Evolutionary conservation across 2,329 filamentous ascomycete genomes (phyloP).

Genomic region (Penicillium sp.): DNA sequence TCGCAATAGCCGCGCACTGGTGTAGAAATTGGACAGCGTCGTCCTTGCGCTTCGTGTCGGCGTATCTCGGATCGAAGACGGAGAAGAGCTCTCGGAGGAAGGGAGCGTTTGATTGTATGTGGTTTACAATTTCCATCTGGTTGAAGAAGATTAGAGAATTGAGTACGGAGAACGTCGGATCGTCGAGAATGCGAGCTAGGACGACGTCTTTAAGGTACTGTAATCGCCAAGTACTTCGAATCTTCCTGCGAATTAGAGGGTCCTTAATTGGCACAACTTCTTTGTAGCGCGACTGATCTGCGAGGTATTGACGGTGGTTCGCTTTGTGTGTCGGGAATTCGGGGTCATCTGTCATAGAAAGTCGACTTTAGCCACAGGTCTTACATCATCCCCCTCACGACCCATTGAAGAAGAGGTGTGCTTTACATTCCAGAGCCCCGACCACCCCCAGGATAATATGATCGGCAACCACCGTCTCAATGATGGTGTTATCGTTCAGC

Average conservation of each 20-base stretch:
- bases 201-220: constrained; percentile 99
- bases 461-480: constrained; percentile 90
- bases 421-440: constrained; percentile 81
- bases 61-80: constrained; percentile 71
- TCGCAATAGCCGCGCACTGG: constrained; percentile 90
- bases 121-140: constrained; percentile 95
- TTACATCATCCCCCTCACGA: neutral
- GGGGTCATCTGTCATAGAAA: constrained; percentile 67
- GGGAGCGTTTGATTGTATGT: constrained; percentile 77
- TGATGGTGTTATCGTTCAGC: constrained; percentile 91
- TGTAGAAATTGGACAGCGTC: constrained; percentile 96
- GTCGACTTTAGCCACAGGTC: constrained; percentile 33
- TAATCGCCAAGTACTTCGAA: constrained; percentile 92
- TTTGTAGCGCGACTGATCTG: constrained; percentile 86
- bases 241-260: constrained; percentile 78
- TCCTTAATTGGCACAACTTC: constrained; percentile 94
- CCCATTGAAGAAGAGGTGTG: constrained; percentile 4
- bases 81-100: constrained; percentile 86
- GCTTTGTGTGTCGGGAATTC: constrained; percentile 98
- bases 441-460: constrained; percentile 88
- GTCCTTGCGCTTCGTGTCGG: constrained; percentile 74
- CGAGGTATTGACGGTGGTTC: constrained; percentile 91
- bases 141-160: constrained; percentile 99
- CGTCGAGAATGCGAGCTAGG: constrained; percentile 90
- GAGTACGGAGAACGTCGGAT: constrained; percentile 94